A percentile compares a stretch with the other conserved stretches of the same genome.
phyloP scores from a whole-genome alignment of 2,329 filamentous ascomycete genomes.

The Annulohypoxylon truncatum region DNA sequence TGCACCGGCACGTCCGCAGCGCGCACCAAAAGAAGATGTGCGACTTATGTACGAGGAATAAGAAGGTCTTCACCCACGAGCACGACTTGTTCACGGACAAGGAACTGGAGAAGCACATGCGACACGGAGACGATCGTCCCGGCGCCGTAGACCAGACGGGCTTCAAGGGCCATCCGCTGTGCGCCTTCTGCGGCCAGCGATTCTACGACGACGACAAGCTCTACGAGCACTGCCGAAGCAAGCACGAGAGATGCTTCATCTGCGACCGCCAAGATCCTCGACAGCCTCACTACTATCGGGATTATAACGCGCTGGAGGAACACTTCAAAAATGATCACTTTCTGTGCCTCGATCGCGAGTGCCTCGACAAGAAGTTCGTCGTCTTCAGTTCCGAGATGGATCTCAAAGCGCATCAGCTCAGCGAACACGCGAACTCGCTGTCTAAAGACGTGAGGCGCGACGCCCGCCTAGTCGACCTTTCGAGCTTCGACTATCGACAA shows the following conservation, averaged over 20 bases:
- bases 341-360: slow-evolving; percentile 85
- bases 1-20: slow-evolving; percentile 83
- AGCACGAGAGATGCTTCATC: slow-evolving; percentile 94
- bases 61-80: slow-evolving; percentile 98
- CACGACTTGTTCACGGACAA: slow-evolving; percentile 88
- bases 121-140: slow-evolving; percentile 88
- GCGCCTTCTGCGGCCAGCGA: slow-evolving; percentile 88
- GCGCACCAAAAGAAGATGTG: slow-evolving; percentile 79
- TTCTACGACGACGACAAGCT: slow-evolving; percentile 98
- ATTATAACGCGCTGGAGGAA: slow-evolving; percentile 86
- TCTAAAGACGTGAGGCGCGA: slow-evolving; percentile 88
- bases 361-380: slow-evolving; percentile 96
- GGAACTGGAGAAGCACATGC: slow-evolving; percentile 88
- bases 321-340: slow-evolving; percentile 93
- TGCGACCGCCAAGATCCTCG: slow-evolving; percentile 80
- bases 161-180: slow-evolving; percentile 95
- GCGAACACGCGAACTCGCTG: slow-evolving; percentile 80
- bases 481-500: slow-evolving; percentile 81
- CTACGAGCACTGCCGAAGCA: slow-evolving; percentile 91
- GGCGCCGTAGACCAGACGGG: slow-evolving; percentile 92
- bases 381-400: slow-evolving; percentile 97
- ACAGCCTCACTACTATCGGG: slow-evolving; percentile 88
- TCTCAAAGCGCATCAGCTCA: slow-evolving; percentile 90
- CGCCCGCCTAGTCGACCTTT: slow-evolving; percentile 86
- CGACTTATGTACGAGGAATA: slow-evolving; percentile 76